Conservation (phyloP, 108 stramenopile species). For the Pseudonitzschia delicatissima region DNA sequence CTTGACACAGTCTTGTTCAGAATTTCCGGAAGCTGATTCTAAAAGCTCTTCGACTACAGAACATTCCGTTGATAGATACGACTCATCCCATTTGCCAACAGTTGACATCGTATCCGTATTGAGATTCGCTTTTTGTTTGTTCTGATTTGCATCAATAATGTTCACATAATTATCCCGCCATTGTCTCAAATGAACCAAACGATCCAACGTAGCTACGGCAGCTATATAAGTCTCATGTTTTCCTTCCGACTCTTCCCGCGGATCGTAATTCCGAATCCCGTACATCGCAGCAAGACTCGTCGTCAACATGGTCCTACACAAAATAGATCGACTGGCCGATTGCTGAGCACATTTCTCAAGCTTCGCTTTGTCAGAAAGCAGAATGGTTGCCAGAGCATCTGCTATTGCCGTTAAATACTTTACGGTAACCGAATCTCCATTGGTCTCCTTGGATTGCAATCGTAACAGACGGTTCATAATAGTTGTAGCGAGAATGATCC, state of each 20-base stretch:
- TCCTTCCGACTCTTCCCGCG: not conserved
- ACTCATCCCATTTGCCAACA: not conserved
- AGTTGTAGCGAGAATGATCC: slow-evolving; percentile 30
- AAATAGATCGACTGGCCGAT: slow-evolving; percentile 19
- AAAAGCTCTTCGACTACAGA: slow-evolving; percentile 1
- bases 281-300: slow-evolving; percentile 16
- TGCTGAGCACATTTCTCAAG: slow-evolving; percentile 10
- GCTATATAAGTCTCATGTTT: not conserved
- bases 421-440: not conserved
- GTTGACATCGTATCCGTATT: slow-evolving; percentile 1
- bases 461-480: slow-evolving; percentile 30
- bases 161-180: not conserved
- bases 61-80: not conserved
- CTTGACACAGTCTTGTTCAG: slow-evolving; percentile 1
- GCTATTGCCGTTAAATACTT: slow-evolving; percentile 18
- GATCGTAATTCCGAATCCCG: slow-evolving; percentile 14
- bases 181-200: slow-evolving; percentile 21
- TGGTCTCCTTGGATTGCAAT: not conserved
- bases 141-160: not conserved
- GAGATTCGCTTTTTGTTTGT: not conserved
- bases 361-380: slow-evolving; percentile 21
- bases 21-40: not conserved
- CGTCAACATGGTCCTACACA: slow-evolving; percentile 27
- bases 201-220: slow-evolving; percentile 13
- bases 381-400: slow-evolving; percentile 23